Evolutionary conservation across 116 monocot genomes (phyloP).

Genomic region (Cymodocea nodosa): DNA sequence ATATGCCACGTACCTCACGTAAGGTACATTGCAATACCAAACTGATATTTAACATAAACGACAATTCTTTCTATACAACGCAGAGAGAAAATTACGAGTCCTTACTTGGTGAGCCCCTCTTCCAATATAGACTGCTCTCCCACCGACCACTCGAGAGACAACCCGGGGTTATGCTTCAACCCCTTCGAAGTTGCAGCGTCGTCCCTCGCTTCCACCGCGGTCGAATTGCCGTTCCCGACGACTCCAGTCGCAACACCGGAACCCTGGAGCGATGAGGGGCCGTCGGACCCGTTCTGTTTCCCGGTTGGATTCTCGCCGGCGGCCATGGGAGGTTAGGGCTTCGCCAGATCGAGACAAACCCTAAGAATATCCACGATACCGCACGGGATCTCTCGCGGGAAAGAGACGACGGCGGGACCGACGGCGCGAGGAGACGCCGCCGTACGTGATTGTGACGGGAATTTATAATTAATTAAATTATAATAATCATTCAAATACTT

Average conservation of each 20-base stretch:
- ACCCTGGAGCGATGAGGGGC: too few relatives aligned
- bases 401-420: not conserved
- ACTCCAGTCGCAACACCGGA: too few relatives aligned
- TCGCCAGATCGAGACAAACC: too few relatives aligned
- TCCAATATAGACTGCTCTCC: slow-evolving; percentile 30
- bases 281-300: too few relatives aligned
- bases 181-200: slow-evolving; percentile 11
- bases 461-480: too few relatives aligned
- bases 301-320: too few relatives aligned
- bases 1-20: not conserved
- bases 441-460: not conserved
- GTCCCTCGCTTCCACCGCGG: slow-evolving; percentile 4
- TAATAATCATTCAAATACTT: too few relatives aligned
- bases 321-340: too few relatives aligned
- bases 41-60: not conserved
- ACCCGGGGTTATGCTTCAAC: slow-evolving; percentile 22
- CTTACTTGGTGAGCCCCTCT: slow-evolving; percentile 22
- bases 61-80: not conserved
- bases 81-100: not conserved
- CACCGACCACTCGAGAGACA: slow-evolving; percentile 20
- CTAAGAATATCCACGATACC: not conserved
- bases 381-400: not conserved
- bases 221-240: not conserved
- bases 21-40: not conserved
- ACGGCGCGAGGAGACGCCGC: not conserved